Conservation (phyloP, 805 yeast species). For the Brettanomyces naardenensis region DNA sequence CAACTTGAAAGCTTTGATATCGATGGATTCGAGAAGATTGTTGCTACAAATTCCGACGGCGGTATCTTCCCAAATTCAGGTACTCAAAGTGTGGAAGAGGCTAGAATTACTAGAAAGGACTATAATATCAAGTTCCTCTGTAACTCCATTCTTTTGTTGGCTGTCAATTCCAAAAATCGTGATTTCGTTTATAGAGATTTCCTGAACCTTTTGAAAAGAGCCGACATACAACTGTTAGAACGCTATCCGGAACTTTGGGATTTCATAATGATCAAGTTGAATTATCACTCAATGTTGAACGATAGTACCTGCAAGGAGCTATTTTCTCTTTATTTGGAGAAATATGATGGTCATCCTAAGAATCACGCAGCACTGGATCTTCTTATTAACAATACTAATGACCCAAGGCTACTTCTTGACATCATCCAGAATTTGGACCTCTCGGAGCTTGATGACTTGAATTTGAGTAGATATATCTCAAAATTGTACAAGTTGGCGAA, state of each 20-base stretch:
- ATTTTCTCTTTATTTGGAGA: slow-evolving; percentile 13
- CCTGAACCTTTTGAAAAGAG: slow-evolving; percentile 9
- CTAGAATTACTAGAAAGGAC: slow-evolving; percentile 17
- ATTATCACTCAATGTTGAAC: slow-evolving; percentile 12
- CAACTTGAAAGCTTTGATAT: slow-evolving; percentile 24
- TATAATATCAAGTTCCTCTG: slow-evolving; percentile 22
- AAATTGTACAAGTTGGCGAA: slow-evolving; percentile 20
- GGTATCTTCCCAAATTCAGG: not conserved
- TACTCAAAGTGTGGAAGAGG: slow-evolving; percentile 10
- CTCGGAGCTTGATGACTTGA: slow-evolving; percentile 19
- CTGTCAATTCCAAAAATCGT: slow-evolving; percentile 10
- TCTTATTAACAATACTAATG: slow-evolving; percentile 13
- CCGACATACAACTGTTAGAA: slow-evolving; percentile 13
- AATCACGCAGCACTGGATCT: slow-evolving; percentile 17
- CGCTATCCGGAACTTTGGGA: slow-evolving; percentile 26
- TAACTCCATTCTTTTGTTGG: slow-evolving; percentile 19
- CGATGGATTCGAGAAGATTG: slow-evolving; percentile 22
- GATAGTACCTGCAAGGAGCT: slow-evolving; percentile 10
- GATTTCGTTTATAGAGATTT: slow-evolving; percentile 12
- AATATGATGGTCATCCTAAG: slow-evolving; percentile 1
- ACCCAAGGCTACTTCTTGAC: slow-evolving; percentile 7
- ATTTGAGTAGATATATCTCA: slow-evolving; percentile 17
- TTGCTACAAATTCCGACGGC: slow-evolving; percentile 1
- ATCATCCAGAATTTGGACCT: slow-evolving; percentile 8
- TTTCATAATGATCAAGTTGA: slow-evolving; percentile 20